Percentiles rank a stretch among this genome's conserved stretches.
Evolutionary conservation across 805 yeast species (phyloP).

Genomic region (Candida anglica): DNA sequence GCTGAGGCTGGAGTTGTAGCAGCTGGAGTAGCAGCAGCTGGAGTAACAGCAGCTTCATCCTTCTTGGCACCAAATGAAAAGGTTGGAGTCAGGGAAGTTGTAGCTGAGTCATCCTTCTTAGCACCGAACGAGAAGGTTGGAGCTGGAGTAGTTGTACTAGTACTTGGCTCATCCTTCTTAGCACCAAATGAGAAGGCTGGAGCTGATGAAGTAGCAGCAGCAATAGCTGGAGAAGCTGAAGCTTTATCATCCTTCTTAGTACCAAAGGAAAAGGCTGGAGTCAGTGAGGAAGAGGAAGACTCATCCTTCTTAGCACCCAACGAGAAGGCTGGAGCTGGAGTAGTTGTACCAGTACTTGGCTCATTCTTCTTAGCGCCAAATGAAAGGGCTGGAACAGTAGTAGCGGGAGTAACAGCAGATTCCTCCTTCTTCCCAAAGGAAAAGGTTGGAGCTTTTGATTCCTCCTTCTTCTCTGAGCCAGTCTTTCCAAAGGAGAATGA

Average conservation of each 20-base stretch:
- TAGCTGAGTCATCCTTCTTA: constrained; percentile 1
- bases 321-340: constrained; percentile 7
- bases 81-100: constrained; percentile 1
- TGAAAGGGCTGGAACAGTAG: not conserved
- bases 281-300: not conserved
- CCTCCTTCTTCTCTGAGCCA: constrained; percentile 1
- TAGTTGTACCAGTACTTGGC: no score
- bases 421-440: constrained; percentile 7
- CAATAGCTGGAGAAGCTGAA: not conserved
- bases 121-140: constrained; percentile 9
- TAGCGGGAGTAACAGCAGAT: no score
- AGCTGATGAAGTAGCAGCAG: no score
- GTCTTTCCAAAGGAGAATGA: constrained; percentile 4
- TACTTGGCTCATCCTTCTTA: no score
- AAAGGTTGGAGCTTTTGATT: constrained; percentile 5
- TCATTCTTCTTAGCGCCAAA: constrained; percentile 5
- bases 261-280: constrained; percentile 9
- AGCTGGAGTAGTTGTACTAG: no score
- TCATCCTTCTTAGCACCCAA: constrained; percentile 7
- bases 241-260: constrained; percentile 2
- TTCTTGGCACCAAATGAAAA: constrained; percentile 8
- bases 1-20: no score
- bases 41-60: not conserved
- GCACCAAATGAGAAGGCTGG: constrained; percentile 3
- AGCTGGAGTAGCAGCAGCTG: no score